Percentiles rank a stretch among this genome's conserved stretches.
These are phyloP conservation scores for Corylus americana DNA, from an alignment of 306 rosid species.

Conservation along the genomic window DNA sequence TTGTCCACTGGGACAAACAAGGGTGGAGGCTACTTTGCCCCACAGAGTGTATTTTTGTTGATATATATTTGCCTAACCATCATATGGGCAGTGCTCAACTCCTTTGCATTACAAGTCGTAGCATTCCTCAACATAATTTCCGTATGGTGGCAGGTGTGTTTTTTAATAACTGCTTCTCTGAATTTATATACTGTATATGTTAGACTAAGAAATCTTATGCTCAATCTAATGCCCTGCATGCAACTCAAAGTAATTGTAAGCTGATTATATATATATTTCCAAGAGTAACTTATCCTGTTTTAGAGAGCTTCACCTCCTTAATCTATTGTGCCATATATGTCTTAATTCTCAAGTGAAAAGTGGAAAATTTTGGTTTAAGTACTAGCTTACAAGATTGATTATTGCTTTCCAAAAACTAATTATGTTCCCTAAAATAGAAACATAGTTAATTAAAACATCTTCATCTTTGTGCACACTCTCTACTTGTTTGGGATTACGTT, in stretches of 20 bases:
- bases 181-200: neutral
- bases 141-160: conserved; percentile 88
- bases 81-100: conserved; percentile 81
- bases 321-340: neutral
- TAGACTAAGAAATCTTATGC: no score
- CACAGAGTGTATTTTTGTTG: conserved; percentile 69
- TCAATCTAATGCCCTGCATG: neutral
- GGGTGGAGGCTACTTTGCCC: conserved; percentile 83
- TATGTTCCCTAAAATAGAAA: neutral
- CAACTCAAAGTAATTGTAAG: neutral
- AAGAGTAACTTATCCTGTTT: no score
- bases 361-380: neutral
- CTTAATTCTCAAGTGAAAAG: neutral
- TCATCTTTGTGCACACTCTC: neutral
- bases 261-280: neutral
- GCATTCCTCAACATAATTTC: conserved; percentile 74
- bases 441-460: neutral
- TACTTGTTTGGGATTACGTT: no score
- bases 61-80: conserved; percentile 71
- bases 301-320: neutral
- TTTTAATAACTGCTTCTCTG: neutral
- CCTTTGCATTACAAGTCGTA: conserved; percentile 75
- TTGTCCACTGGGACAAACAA: conserved; percentile 73
- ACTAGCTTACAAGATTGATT: neutral
- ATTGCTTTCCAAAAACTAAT: neutral